Evolutionary conservation across 192 early-diverging fungal species (phyloP).

Genomic region (Piromyces finnis): DNA sequence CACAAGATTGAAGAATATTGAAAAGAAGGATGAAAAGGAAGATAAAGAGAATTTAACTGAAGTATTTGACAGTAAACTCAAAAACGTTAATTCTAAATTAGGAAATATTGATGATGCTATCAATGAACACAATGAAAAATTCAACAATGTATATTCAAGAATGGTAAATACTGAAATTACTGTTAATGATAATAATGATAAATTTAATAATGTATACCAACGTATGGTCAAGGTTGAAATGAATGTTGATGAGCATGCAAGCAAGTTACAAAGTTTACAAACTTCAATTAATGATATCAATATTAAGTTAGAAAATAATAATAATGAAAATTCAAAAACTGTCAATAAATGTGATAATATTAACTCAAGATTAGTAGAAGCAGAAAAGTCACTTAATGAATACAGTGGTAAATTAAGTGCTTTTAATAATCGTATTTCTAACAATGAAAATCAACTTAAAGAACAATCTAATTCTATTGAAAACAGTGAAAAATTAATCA

Average conservation of each 20-base stretch:
- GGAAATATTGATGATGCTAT: background rate
- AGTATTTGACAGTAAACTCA: background rate
- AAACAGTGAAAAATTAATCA: background rate
- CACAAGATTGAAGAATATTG: background rate
- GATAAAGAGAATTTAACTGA: background rate
- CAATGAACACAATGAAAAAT: background rate
- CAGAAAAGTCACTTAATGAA: background rate
- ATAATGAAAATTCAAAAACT: background rate
- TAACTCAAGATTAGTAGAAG: background rate
- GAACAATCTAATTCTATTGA: background rate
- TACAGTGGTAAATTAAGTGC: background rate
- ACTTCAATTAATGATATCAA: background rate
- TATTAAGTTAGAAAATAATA: background rate
- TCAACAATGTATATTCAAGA: background rate
- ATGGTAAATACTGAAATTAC: background rate
- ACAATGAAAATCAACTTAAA: background rate
- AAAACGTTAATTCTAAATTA: background rate
- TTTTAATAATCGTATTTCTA: background rate
- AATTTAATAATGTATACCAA: background rate
- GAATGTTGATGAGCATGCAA: background rate
- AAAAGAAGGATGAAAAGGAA: background rate
- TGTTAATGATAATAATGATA: background rate
- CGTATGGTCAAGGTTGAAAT: background rate
- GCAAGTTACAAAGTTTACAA: background rate
- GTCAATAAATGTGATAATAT: background rate